Evolutionary conservation across 441 rosid genomes (phyloP), one percentile per base, ranked within the genome.

Genomic region (Flueggea neowawraea): DNA sequence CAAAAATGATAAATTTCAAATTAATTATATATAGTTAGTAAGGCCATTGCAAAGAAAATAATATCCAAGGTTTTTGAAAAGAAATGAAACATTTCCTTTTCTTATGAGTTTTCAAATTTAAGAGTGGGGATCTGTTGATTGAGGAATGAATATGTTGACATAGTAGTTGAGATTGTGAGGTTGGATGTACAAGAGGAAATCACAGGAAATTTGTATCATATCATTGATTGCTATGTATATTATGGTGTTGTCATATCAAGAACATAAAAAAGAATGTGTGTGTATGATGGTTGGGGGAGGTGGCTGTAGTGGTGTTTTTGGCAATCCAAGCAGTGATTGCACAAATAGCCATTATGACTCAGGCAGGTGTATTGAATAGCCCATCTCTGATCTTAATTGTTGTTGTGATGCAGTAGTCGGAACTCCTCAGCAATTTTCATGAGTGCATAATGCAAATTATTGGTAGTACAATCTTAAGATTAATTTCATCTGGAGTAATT

Each of bases 181-280:
- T 32, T 65, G 59, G 57, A 69, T 65, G 73, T 13, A 28, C 63
- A 56, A 12, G 32, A 54, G 36, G 4, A 60, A 52, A 67, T 12
- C 41, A 31, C 41, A 36, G 9, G 41, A 0, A n/a, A 14, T 22
- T 11, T 17, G 45, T 15, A 55, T 3, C 16, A 33, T 36, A 5
- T 36, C 22, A n/a, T 67, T 33, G 65, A 60, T 60, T 54, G 60
- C 41, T 5, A 8, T 36, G 41, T 1, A 17, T 14, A 55, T n/a
- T 39, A n/a, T 16, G 39, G 65, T 41, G 52, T 54, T 48, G 71
- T 61, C 72, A 48, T 61, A 22, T 69, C 73, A 41, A 60, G 39
- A 17, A 17, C 47, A 14, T 48, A 50, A 60, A 57, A 61, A 57
- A 45, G 31, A 54, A 60, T 48, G 14, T 51, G 51, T 12, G 16